Percentiles rank a stretch among this genome's conserved stretches.
phyloP scores from a whole-genome alignment of 495 filamentous ascomycete genomes.

The Podospora didyma region DNA sequence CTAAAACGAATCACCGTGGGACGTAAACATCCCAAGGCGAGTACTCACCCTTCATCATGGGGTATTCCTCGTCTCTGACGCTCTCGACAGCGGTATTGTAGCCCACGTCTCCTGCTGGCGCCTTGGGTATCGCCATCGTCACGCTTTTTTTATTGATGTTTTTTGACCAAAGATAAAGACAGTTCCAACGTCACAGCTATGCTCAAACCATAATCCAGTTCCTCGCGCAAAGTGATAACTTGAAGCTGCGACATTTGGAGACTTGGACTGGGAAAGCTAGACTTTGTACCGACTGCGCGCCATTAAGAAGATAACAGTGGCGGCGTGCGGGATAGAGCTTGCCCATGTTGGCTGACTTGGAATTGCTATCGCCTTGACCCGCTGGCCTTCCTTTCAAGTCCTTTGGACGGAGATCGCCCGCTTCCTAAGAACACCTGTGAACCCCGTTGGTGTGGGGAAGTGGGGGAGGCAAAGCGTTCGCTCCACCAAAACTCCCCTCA shows the following conservation, averaged over 20 bases:
- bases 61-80: slow-evolving; percentile 72
- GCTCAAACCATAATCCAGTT: background rate
- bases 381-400: background rate
- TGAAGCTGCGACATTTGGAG: background rate
- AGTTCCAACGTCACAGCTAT: too few relatives aligned
- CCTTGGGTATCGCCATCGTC: slow-evolving; percentile 4
- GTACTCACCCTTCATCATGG: slow-evolving; percentile 71
- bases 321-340: slow-evolving; percentile 2
- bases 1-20: background rate
- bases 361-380: background rate
- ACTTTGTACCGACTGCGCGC: background rate
- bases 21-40: background rate
- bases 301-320: background rate
- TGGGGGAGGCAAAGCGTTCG: background rate
- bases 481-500: background rate
- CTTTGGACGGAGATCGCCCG: slow-evolving; percentile 38
- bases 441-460: background rate
- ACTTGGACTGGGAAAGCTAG: background rate
- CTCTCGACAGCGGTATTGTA: slow-evolving; percentile 67
- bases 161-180: too few relatives aligned
- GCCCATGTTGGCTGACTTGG: background rate
- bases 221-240: background rate
- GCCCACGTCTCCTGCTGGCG: slow-evolving; percentile 5
- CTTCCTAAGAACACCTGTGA: slow-evolving; percentile 22
- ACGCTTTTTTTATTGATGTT: background rate